Conservation (phyloP, 2,329 filamentous ascomycete species). For the Thelonectria blattea region DNA sequence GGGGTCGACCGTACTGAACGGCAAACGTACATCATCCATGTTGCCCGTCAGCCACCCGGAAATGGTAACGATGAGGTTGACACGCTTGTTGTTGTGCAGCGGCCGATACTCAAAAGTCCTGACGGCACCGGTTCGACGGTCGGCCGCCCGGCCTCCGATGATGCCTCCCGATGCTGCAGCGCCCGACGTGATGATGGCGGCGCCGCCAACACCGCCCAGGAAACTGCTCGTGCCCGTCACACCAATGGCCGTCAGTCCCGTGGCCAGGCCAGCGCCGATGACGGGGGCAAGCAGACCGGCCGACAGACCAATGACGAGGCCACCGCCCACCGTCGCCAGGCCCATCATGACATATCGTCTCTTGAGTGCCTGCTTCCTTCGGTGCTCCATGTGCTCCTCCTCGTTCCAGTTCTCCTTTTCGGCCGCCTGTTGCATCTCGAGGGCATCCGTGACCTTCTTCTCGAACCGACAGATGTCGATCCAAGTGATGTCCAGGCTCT, state of each 20-base stretch:
- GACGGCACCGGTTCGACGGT: conserved; percentile 86
- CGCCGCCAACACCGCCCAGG: conserved; percentile 87
- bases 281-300: conserved; percentile 90
- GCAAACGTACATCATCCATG: conserved; percentile 92
- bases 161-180: conserved; percentile 86
- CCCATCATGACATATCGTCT: conserved; percentile 94
- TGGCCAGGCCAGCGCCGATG: conserved; percentile 91
- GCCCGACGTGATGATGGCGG: conserved; percentile 90
- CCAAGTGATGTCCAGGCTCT: conserved; percentile 82
- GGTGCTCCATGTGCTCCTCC: conserved; percentile 86
- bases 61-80: conserved; percentile 93
- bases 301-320: conserved; percentile 92
- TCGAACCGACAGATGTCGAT: conserved; percentile 96
- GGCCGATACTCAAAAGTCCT: conserved; percentile 97
- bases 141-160: conserved; percentile 85
- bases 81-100: conserved; percentile 95
- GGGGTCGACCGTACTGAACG: conserved; percentile 94
- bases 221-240: conserved; percentile 89
- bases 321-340: conserved; percentile 91
- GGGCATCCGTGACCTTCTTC: conserved; percentile 92
- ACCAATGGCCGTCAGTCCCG: conserved; percentile 93
- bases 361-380: conserved; percentile 81
- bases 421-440: conserved; percentile 96
- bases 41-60: conserved; percentile 99
- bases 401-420: conserved; percentile 99